Percentiles rank a stretch among this genome's conserved stretches.
These are phyloP conservation scores for Penicillium lagena DNA, from an alignment of 495 filamentous ascomycete genomes.

Conservation along the genomic window DNA sequence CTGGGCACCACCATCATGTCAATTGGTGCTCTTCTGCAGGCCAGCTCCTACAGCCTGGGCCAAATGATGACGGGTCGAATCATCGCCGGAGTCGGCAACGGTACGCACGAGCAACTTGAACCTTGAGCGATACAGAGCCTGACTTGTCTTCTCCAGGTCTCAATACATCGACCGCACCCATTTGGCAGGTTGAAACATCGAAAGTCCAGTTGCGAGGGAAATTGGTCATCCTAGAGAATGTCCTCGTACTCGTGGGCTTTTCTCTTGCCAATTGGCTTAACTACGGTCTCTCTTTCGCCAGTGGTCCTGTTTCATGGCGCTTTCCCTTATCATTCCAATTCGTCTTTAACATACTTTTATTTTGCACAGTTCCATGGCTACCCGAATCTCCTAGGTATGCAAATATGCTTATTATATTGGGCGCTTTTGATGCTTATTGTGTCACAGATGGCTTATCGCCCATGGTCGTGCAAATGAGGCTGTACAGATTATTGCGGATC, in stretches of 20 bases:
- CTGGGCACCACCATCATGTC: conserved; percentile 44
- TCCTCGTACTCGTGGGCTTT: conserved; percentile 43
- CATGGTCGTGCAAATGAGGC: conserved; percentile 8
- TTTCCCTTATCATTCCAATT: conserved; percentile 45
- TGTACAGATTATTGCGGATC: conserved; percentile 22
- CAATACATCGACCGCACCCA: conserved; percentile 11
- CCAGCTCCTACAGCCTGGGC: conserved; percentile 32
- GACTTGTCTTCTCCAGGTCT: neutral
- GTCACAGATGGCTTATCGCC: conserved; percentile 21
- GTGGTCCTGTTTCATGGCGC: conserved; percentile 12
- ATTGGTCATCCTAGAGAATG: conserved; percentile 49
- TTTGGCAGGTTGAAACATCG: conserved; percentile 44
- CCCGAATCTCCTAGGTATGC: conserved; percentile 36
- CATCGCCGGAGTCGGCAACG: conserved; percentile 36
- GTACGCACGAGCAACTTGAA: conserved; percentile 20
- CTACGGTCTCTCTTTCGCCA: conserved; percentile 6
- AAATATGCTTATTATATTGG: neutral
- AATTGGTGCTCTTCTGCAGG: conserved; percentile 47
- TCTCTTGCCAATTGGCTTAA: conserved; percentile 13
- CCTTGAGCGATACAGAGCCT: conserved; percentile 6
- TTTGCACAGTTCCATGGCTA: conserved; percentile 37
- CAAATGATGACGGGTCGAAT: conserved; percentile 39
- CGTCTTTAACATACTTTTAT: conserved; percentile 41
- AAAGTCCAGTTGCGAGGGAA: conserved; percentile 49
- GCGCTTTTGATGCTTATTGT: neutral